Conservation (phyloP, 805 yeast species). For the Starmerella ratchasimensis region DNA sequence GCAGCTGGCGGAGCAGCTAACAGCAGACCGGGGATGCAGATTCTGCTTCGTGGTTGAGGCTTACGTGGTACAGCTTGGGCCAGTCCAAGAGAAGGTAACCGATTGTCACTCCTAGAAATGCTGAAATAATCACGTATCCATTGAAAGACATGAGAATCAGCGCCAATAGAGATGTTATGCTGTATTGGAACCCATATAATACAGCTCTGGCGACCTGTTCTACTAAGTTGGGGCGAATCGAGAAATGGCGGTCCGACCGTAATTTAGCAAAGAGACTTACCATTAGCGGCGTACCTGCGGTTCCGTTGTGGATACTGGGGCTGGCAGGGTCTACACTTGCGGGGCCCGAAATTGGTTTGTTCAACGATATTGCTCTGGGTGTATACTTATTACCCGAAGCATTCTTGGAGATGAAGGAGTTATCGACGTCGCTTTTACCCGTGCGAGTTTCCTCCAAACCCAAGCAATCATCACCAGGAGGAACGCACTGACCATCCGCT, state of each 20-base stretch:
- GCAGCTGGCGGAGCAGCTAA: too few relatives aligned
- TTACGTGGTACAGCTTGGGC: conserved; percentile 1
- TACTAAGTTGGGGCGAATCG: conserved; percentile 30
- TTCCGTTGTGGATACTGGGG: too few relatives aligned
- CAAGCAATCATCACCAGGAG: neutral
- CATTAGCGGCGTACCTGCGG: too few relatives aligned
- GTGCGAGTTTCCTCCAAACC: too few relatives aligned
- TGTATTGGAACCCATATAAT: conserved; percentile 47
- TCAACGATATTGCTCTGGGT: too few relatives aligned
- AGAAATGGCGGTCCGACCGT: neutral
- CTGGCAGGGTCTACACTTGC: neutral
- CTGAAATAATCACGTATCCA: conserved; percentile 51
- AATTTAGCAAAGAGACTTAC: too few relatives aligned
- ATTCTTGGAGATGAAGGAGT: neutral
- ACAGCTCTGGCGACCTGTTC: conserved; percentile 40
- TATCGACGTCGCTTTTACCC: too few relatives aligned
- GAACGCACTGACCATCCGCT: neutral
- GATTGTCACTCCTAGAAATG: conserved; percentile 46
- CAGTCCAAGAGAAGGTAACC: conserved; percentile 43
- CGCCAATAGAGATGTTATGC: conserved; percentile 52
- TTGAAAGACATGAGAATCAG: conserved; percentile 63
- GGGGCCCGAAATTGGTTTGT: too few relatives aligned
- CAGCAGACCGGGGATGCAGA: too few relatives aligned
- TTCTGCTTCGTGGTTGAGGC: too few relatives aligned
- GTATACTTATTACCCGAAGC: too few relatives aligned